Evolutionary conservation across 768 basidiomycete genomes (phyloP).

Genomic region (Agrocybe praecox): DNA sequence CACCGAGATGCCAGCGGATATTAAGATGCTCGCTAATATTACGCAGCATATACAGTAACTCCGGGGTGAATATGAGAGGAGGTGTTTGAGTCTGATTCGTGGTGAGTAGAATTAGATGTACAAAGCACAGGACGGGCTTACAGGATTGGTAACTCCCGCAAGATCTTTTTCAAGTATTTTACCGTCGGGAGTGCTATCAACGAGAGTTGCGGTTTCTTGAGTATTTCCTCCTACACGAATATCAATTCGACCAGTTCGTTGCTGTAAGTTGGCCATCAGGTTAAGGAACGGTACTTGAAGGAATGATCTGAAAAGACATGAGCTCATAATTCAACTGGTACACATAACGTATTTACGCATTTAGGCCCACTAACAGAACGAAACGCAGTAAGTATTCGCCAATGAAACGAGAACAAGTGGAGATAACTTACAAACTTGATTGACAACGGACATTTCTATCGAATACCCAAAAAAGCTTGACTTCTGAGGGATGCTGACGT

Average conservation of each 20-base stretch:
- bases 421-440: slow-evolving; percentile 57
- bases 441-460: slow-evolving; percentile 73
- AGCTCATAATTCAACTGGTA: neutral
- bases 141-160: slow-evolving; percentile 33
- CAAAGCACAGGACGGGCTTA: slow-evolving; percentile 19
- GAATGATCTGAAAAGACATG: slow-evolving; percentile 36
- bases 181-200: slow-evolving; percentile 42
- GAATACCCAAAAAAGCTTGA: slow-evolving; percentile 66
- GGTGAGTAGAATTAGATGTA: neutral
- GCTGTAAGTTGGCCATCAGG: slow-evolving; percentile 67
- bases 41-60: slow-evolving; percentile 66
- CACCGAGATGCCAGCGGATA: slow-evolving; percentile 66
- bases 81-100: slow-evolving; percentile 63
- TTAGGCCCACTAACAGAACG: slow-evolving; percentile 45
- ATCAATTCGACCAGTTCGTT: slow-evolving; percentile 61
- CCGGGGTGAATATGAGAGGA: slow-evolving; percentile 63
- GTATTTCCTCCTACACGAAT: slow-evolving; percentile 80
- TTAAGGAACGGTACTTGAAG: slow-evolving; percentile 71
- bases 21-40: slow-evolving; percentile 66
- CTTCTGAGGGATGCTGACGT: slow-evolving; percentile 35
- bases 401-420: neutral
- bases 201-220: slow-evolving; percentile 65
- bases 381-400: neutral
- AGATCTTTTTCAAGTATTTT: slow-evolving; percentile 28
- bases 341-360: slow-evolving; percentile 38